These are phyloP conservation scores for Magnusiomyces fungicola DNA, from an alignment of 1,139 yeast genomes.

Conservation along the genomic window DNA sequence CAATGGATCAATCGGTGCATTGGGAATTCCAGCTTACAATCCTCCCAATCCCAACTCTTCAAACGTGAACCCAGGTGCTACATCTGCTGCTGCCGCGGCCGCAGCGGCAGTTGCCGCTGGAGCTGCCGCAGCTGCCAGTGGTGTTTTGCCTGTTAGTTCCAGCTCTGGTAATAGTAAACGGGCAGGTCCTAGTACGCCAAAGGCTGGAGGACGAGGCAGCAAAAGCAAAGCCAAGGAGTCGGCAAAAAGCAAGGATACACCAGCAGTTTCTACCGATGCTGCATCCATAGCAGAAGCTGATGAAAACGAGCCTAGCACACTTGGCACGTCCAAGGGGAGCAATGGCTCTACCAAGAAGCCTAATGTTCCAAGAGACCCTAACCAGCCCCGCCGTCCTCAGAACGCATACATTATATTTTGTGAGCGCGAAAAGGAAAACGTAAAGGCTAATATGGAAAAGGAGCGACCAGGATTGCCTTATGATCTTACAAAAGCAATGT, in stretches of 20 bases:
- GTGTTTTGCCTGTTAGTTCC: not conserved
- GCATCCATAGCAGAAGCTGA: slow-evolving; percentile 6
- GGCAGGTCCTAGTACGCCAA: not conserved
- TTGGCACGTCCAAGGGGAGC: not conserved
- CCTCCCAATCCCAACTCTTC: not conserved
- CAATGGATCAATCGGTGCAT: not conserved
- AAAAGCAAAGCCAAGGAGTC: not conserved
- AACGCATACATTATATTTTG: slow-evolving; percentile 85
- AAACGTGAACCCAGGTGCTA: not conserved
- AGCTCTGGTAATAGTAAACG: not conserved
- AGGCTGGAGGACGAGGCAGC: not conserved
- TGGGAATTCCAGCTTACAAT: not conserved
- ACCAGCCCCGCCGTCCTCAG: slow-evolving; percentile 80
- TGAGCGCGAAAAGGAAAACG: slow-evolving; percentile 72
- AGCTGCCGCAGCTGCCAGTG: not conserved
- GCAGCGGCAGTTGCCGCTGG: slow-evolving; percentile 2
- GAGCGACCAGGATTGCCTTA: slow-evolving; percentile 43
- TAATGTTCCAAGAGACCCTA: slow-evolving; percentile 55
- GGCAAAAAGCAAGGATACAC: not conserved
- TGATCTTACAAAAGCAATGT: slow-evolving; percentile 68
- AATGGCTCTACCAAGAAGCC: slow-evolving; percentile 1
- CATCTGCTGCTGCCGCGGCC: not conserved
- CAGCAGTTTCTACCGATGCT: slow-evolving; percentile 7
- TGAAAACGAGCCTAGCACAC: not conserved
- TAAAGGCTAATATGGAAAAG: slow-evolving; percentile 48